Conservation (phyloP, 1,139 yeast genomes). For the Groenewaldozyma auringiensis region DNA sequence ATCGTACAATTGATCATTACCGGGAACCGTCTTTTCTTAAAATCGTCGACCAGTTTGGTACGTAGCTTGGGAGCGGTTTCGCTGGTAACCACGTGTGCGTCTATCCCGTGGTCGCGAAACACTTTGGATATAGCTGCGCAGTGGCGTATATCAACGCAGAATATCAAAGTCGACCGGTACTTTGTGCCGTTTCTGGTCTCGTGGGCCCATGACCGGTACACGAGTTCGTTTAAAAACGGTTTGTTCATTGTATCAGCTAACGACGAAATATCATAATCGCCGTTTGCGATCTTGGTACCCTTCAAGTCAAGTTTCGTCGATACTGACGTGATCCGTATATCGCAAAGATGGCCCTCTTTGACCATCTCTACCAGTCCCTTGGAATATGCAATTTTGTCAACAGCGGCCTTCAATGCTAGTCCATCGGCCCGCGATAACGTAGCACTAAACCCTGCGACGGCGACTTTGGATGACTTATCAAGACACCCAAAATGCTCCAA, state of each 20-base stretch:
- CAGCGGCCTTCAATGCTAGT: constrained; percentile 46
- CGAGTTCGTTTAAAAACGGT: constrained; percentile 45
- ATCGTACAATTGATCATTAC: constrained; percentile 85
- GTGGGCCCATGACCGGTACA: constrained; percentile 51
- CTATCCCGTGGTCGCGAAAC: constrained; percentile 53
- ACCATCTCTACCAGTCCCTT: constrained; percentile 63
- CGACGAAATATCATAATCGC: constrained; percentile 50
- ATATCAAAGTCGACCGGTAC: constrained; percentile 61
- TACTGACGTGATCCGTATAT: constrained; percentile 58
- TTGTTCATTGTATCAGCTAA: constrained; percentile 53
- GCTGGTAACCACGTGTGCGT: constrained; percentile 70
- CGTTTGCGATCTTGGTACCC: constrained; percentile 28
- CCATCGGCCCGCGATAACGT: constrained; percentile 67
- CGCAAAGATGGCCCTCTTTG: constrained; percentile 58
- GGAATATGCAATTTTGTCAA: constrained; percentile 72
- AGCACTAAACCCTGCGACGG: constrained; percentile 82
- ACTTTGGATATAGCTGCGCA: constrained; percentile 47
- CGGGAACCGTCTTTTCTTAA: constrained; percentile 53
- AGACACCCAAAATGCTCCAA: constrained; percentile 50
- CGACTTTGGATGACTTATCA: constrained; percentile 37
- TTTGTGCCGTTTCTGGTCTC: constrained; percentile 29
- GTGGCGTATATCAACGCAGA: constrained; percentile 70
- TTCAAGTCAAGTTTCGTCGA: constrained; percentile 35
- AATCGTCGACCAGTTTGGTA: constrained; percentile 46
- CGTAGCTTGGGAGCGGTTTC: constrained; percentile 51